phyloP scores from a whole-genome alignment of 2,329 filamentous ascomycete genomes.

The Camillea tinctor region DNA sequence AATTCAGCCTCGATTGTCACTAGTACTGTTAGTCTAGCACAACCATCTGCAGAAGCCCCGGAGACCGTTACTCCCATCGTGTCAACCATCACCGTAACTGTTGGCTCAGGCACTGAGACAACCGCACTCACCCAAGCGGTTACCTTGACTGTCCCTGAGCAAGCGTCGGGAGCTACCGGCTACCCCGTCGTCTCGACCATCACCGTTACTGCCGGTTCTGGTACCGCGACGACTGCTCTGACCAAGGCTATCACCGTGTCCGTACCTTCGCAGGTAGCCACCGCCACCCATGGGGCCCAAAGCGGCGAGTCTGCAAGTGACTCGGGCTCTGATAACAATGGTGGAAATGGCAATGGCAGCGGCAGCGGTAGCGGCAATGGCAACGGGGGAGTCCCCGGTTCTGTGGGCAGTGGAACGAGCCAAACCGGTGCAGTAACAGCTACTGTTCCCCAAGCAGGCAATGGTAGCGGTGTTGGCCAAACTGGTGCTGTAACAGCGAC shows the following conservation, averaged over 20 bases:
- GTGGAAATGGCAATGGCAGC: no score
- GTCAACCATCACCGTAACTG: constrained; percentile 9
- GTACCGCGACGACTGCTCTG: neutral
- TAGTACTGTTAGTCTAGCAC: constrained; percentile 10
- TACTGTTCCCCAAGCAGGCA: no score
- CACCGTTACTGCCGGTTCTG: neutral
- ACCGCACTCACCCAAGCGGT: constrained; percentile 2
- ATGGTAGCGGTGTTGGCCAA: no score
- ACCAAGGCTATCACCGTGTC: neutral
- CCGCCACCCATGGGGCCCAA: neutral
- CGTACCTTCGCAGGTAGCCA: neutral
- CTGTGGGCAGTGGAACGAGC: no score
- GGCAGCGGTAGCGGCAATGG: no score
- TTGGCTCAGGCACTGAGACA: constrained; percentile 1
- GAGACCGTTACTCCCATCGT: neutral
- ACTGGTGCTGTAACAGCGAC: neutral
- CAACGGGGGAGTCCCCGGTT: neutral
- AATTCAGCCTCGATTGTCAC: neutral
- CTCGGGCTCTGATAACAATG: neutral
- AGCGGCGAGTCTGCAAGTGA: neutral
- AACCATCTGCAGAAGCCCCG: no score
- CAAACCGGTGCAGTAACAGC: no score
- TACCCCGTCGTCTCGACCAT: neutral
- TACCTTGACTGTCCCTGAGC: constrained; percentile 5
- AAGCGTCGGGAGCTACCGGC: neutral